A percentile compares a stretch with the other conserved stretches of the same genome.
These are phyloP conservation scores for Pythium rishiriense DNA, from an alignment of 352 stramenopile species.

Conservation along the genomic window DNA sequence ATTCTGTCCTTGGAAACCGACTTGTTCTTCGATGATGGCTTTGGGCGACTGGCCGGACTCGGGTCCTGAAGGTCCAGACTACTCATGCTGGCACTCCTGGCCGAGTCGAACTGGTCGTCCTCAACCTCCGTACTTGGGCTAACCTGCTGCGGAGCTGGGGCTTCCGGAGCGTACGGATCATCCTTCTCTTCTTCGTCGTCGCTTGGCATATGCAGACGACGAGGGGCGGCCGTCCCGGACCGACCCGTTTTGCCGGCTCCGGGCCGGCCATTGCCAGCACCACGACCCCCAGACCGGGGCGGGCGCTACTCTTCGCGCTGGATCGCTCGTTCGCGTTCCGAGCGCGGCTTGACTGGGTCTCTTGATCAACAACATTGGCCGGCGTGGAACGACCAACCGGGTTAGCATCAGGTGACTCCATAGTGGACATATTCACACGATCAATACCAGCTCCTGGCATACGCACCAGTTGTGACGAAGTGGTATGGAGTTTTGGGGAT, in stretches of 20 bases:
- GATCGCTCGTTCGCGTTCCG: no score
- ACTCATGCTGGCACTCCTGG: not conserved
- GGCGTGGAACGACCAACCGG: no score
- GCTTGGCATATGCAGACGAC: constrained; percentile 1
- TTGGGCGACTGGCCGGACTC: not conserved
- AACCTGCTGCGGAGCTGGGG: not conserved
- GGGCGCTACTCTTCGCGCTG: no score
- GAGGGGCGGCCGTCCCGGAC: not conserved
- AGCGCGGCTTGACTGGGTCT: no score
- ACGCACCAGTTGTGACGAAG: no score
- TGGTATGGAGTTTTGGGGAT: no score
- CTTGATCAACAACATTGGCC: no score
- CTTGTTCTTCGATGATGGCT: constrained; percentile 1
- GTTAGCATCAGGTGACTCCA: no score
- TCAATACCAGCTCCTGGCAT: no score
- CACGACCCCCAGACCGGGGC: no score
- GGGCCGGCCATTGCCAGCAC: not conserved
- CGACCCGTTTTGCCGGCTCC: not conserved
- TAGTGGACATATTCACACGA: no score
- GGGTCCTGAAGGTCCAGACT: not conserved
- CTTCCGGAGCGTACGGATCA: not conserved
- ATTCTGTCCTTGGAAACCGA: no score
- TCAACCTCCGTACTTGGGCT: not conserved
- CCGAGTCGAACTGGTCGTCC: constrained; percentile 3
- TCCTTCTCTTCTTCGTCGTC: constrained; percentile 5